phyloP scores from a whole-genome alignment of 495 filamentous ascomycete species.

The Talaromyces wortmannii region DNA sequence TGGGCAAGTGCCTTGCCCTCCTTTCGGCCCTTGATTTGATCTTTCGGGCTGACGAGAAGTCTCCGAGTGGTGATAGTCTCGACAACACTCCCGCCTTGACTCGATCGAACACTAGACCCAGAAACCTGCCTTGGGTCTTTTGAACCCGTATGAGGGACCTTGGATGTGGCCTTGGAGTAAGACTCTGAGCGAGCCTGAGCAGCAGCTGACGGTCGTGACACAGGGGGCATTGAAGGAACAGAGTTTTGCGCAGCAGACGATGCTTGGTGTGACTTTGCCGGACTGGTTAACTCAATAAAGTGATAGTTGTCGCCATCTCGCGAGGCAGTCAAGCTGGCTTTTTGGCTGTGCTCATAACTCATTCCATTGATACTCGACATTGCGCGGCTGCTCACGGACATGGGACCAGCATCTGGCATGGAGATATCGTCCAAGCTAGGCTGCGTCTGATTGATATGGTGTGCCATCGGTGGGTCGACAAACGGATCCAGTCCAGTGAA shows the following conservation, averaged over 20 bases:
- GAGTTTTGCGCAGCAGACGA: conserved; percentile 36
- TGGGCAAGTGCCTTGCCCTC: conserved; percentile 18
- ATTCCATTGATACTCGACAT: conserved; percentile 37
- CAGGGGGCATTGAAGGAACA: conserved; percentile 11
- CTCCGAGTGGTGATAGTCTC: conserved; percentile 11
- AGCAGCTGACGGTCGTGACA: conserved; percentile 20
- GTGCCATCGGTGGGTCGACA: conserved; percentile 20
- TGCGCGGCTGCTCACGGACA: conserved; percentile 32
- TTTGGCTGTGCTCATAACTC: conserved; percentile 37
- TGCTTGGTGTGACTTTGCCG: conserved; percentile 26
- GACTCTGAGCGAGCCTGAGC: conserved; percentile 26
- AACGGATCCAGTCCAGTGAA: conserved; percentile 18
- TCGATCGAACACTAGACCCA: conserved; percentile 21
- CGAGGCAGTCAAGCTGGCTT: conserved; percentile 28
- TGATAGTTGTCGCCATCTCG: conserved; percentile 29
- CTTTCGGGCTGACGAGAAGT: conserved; percentile 24
- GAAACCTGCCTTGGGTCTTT: conserved; percentile 21
- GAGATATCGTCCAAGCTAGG: conserved; percentile 36
- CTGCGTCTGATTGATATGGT: conserved; percentile 32
- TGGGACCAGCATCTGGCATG: conserved; percentile 43
- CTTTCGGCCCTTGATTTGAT: conserved; percentile 34
- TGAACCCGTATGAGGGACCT: conserved; percentile 18
- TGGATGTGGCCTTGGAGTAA: conserved; percentile 15
- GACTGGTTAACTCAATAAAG: conserved; percentile 33
- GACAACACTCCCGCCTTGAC: conserved; percentile 6